phyloP scores from a whole-genome alignment of 768 basidiomycete genomes.

The Termitomyces eurrhizus region DNA sequence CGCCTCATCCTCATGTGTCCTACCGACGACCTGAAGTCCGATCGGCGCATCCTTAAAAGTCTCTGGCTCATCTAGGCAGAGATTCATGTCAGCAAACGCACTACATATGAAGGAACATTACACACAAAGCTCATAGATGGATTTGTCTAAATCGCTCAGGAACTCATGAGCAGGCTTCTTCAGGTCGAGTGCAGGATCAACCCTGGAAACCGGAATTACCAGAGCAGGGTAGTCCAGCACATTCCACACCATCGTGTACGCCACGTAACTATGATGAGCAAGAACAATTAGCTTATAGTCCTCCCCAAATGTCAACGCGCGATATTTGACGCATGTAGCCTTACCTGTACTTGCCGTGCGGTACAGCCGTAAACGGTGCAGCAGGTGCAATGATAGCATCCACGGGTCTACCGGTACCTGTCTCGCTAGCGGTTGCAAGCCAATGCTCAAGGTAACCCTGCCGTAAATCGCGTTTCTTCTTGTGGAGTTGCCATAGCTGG shows the following conservation, averaged over 20 bases:
- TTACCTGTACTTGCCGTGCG: constrained; percentile 59
- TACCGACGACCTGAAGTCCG: constrained; percentile 61
- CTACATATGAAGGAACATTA: constrained; percentile 11
- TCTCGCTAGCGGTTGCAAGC: constrained; percentile 46
- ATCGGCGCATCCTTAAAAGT: constrained; percentile 57
- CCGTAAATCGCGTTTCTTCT: constrained; percentile 42
- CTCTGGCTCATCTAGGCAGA: constrained; percentile 45
- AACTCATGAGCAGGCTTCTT: constrained; percentile 20
- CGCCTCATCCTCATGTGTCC: constrained; percentile 73
- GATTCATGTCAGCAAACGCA: neutral
- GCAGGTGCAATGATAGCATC: constrained; percentile 72
- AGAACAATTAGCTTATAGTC: neutral
- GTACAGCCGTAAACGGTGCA: constrained; percentile 56
- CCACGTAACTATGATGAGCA: constrained; percentile 29
- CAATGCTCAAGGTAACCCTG: constrained; percentile 60
- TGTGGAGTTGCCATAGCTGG: constrained; percentile 66
- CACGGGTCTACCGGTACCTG: constrained; percentile 67
- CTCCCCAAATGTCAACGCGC: neutral
- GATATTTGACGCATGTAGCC: constrained; percentile 12
- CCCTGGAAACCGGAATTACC: constrained; percentile 60
- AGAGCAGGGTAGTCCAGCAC: constrained; percentile 59
- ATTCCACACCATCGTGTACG: constrained; percentile 64
- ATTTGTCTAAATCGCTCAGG: neutral
- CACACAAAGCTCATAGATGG: neutral
- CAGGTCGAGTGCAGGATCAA: constrained; percentile 51